Base-by-base conservation (phyloP, 2,329 filamentous ascomycete species). In the Pyrenophora teres region DNA sequence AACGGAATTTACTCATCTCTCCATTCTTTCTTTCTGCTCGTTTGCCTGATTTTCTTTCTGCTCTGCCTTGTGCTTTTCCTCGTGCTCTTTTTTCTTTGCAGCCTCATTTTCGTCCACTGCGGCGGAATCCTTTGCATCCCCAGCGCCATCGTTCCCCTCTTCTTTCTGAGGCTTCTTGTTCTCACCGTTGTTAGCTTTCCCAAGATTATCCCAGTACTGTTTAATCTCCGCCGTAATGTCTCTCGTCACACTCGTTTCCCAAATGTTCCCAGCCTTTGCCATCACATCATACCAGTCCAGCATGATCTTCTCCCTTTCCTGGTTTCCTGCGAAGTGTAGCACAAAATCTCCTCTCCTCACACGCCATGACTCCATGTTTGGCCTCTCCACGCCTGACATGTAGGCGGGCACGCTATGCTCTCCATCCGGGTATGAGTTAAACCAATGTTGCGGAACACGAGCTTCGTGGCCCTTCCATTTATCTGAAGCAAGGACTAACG, bases 381-480 rank as follows among this genome's bases (percentile, higher is more conserved):
- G 56, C 3, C 70, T 75, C 55, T 75, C 71, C 49, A 73, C 72
- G 37, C 72, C 70, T 25, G 56, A 54, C 12, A 70, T 70, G 46
- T 56, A 61, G 1, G 48, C 37, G 6, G 46, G 27, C 5, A 58
- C 46, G 39, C 56, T 57, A 23, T 40, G 25, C 65, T 39, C 69
- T 18, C 52, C 71, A 43, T 75, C 70, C 15, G 57, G 56, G 41
- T 76, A 78, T 1, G 74, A 72, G 47, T 78, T 78, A 66, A 78
- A 77, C 75, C 75, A 77, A 16, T 76, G 63, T 57, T 76, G 74
- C 8, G 75, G 75, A 23, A 73, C 70, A 27, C 69, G 57, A 3
- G 72, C 69, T 9, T 72, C 58, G 46, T 67, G 53, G 8, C 63
- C 57, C 2, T 56, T 51, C 56, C 75, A 76, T 3, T 58, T 51